These are phyloP conservation scores for Penicillium herquei DNA, from an alignment of 495 filamentous ascomycete species.

Conservation along the genomic window DNA sequence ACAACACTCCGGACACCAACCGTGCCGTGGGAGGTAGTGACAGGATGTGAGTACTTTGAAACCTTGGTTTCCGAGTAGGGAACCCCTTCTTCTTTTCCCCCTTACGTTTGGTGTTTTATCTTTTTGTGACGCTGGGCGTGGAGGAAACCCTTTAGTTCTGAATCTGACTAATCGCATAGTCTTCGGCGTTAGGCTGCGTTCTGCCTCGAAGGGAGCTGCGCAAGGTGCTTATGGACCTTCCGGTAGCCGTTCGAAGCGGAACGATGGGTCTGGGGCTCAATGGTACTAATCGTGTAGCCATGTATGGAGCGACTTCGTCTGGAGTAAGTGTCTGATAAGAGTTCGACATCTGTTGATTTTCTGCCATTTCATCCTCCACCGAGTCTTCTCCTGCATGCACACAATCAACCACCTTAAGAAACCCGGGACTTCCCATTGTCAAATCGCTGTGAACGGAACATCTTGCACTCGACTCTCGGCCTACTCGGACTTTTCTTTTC, in stretches of 20 bases:
- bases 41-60: slow-evolving; percentile 94
- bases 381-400: slow-evolving; percentile 32
- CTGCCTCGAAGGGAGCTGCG: slow-evolving; percentile 84
- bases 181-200: slow-evolving; percentile 92
- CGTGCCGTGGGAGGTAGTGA: slow-evolving; percentile 88
- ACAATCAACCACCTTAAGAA: slow-evolving; percentile 26
- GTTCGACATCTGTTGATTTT: slow-evolving; percentile 1
- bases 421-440: slow-evolving; percentile 30
- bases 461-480: slow-evolving; percentile 35
- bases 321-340: not conserved
- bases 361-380: slow-evolving; percentile 16
- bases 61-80: slow-evolving; percentile 88
- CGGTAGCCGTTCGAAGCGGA: slow-evolving; percentile 74
- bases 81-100: slow-evolving; percentile 55
- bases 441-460: slow-evolving; percentile 32
- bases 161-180: slow-evolving; percentile 85
- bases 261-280: slow-evolving; percentile 57
- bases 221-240: slow-evolving; percentile 61
- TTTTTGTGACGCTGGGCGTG: slow-evolving; percentile 68
- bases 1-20: slow-evolving; percentile 82
- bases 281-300: slow-evolving; percentile 57
- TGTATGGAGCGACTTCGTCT: slow-evolving; percentile 29
- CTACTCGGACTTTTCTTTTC: slow-evolving; percentile 41
- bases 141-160: slow-evolving; percentile 65
- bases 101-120: slow-evolving; percentile 78